These are phyloP conservation scores for Aegilops umbellulata DNA, from an alignment of 176 grass and related monocot species.

Conservation along the genomic window DNA sequence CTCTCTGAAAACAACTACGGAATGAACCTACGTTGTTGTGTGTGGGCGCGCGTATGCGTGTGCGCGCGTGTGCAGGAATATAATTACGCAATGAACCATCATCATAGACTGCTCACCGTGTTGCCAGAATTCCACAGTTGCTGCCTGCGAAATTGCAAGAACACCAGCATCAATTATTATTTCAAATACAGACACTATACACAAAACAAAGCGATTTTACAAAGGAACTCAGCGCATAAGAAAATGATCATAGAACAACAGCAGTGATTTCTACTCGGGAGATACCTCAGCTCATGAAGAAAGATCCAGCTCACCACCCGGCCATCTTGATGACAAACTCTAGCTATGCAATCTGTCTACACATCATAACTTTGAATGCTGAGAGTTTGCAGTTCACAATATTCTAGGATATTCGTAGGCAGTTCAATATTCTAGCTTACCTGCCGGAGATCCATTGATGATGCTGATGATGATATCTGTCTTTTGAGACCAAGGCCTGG, in stretches of 20 bases:
- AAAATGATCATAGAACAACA: too few relatives aligned
- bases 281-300: constrained; percentile 31
- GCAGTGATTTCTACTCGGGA: too few relatives aligned
- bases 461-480: too few relatives aligned
- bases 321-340: constrained; percentile 80
- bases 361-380: constrained; percentile 36
- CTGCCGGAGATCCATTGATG: too few relatives aligned
- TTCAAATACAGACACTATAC: neutral
- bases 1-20: too few relatives aligned
- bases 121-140: constrained; percentile 50
- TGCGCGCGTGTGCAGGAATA: neutral
- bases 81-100: neutral
- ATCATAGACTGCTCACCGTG: constrained; percentile 30
- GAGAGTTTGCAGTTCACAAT: constrained; percentile 27
- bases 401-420: neutral
- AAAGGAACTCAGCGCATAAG: too few relatives aligned
- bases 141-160: constrained; percentile 40
- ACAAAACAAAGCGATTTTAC: neutral
- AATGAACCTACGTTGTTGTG: neutral
- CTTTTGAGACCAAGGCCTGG: too few relatives aligned
- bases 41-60: neutral
- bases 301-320: constrained; percentile 68
- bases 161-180: neutral
- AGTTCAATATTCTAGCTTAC: neutral
- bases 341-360: constrained; percentile 97